Evolutionary conservation across 2,329 filamentous ascomycete species (phyloP).

Genomic region (Plectosphaerella cucumerina): DNA sequence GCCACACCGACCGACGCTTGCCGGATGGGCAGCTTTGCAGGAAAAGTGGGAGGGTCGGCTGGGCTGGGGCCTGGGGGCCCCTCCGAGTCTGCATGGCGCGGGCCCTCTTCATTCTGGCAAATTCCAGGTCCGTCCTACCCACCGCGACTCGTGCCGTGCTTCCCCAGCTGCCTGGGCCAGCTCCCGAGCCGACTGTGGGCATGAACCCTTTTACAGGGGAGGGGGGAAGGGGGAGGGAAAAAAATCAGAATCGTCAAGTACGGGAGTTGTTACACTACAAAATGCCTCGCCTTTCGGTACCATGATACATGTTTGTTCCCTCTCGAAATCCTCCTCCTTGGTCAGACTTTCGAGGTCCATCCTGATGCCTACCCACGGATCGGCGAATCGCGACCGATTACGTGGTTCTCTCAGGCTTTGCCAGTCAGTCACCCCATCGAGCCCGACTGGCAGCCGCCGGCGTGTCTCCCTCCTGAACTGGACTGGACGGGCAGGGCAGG

Average conservation of each 20-base stretch:
- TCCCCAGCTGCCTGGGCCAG: too few species aligned
- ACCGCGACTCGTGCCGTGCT: too few species aligned
- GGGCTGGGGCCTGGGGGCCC: too few species aligned
- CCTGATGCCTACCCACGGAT: not conserved
- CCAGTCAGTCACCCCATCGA: not conserved
- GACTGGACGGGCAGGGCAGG: too few species aligned
- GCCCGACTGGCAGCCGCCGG: not conserved
- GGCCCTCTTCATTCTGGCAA: not conserved
- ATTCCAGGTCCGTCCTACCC: too few species aligned
- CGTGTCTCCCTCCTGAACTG: not conserved
- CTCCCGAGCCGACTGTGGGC: too few species aligned
- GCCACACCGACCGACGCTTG: slow-evolving; percentile 11
- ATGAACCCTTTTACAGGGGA: slow-evolving; percentile 1
- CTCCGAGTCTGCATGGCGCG: not conserved
- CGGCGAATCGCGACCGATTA: not conserved
- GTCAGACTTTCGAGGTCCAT: not conserved
- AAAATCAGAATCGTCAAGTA: not conserved
- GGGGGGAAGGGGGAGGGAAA: slow-evolving; percentile 7
- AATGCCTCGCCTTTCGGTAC: not conserved
- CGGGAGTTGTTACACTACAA: not conserved
- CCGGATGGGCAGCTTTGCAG: slow-evolving; percentile 8
- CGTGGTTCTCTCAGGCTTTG: not conserved
- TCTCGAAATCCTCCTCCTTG: not conserved
- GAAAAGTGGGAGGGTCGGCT: slow-evolving; percentile 9
- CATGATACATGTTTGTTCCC: not conserved